Conservation (phyloP, 805 yeast genomes). For the Candida boleticola region DNA sequence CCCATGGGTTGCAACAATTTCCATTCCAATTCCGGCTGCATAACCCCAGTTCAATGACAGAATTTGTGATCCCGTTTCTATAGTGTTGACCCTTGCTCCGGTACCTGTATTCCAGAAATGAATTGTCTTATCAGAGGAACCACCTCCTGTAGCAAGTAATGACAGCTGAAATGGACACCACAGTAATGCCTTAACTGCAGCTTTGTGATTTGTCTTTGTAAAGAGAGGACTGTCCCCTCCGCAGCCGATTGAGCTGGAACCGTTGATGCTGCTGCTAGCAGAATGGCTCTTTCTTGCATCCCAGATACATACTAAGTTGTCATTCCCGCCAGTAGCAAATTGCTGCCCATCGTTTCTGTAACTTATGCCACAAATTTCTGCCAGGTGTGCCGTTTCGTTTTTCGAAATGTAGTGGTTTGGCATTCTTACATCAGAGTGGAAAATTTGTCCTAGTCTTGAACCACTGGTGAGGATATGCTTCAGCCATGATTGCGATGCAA, state of each 20-base stretch:
- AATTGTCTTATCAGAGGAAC: conserved; percentile 82
- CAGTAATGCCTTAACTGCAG: conserved; percentile 92
- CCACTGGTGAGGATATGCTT: conserved; percentile 84
- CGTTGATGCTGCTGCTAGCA: conserved; percentile 10
- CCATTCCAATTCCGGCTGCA: conserved; percentile 67
- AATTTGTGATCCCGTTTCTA: conserved; percentile 91
- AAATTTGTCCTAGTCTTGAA: conserved; percentile 77
- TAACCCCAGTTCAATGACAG: conserved; percentile 93
- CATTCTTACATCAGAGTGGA: conserved; percentile 86
- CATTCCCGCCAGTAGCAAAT: conserved; percentile 92
- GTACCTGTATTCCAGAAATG: conserved; percentile 95
- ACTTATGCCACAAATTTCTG: conserved; percentile 90
- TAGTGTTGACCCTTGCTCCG: conserved; percentile 80
- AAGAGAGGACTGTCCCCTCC: conserved; percentile 52
- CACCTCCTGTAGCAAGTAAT: conserved; percentile 95
- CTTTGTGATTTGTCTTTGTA: conserved; percentile 76
- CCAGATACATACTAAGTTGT: conserved; percentile 90
- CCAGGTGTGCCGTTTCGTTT: conserved; percentile 56
- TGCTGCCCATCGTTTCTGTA: conserved; percentile 84
- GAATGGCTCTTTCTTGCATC: conserved; percentile 61
- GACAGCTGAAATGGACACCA: conserved; percentile 91
- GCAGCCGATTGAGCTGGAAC: conserved; percentile 7
- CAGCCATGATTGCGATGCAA: conserved; percentile 84
- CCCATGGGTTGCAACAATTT: conserved; percentile 92
- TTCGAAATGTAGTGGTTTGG: conserved; percentile 70